phyloP scores from a whole-genome alignment of 1,284 basidiomycete genomes.

The Microbotryomycetes sp. region DNA sequence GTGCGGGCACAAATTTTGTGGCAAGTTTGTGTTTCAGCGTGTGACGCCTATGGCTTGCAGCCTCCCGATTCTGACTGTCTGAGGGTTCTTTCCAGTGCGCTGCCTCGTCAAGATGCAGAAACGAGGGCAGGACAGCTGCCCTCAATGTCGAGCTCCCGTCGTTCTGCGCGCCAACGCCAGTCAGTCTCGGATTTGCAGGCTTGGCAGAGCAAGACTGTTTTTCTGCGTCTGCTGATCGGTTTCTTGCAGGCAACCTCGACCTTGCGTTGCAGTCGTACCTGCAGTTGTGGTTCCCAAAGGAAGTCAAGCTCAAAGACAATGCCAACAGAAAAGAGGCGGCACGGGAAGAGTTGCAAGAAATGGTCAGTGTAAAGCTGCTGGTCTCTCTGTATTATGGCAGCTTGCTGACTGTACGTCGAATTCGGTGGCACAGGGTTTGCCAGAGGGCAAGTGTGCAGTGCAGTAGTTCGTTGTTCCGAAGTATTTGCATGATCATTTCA shows the following conservation, averaged over 20 bases:
- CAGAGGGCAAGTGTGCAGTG: neutral
- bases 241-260: slow-evolving; percentile 62
- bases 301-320: slow-evolving; percentile 66
- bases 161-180: slow-evolving; percentile 67
- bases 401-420: neutral
- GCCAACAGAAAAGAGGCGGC: slow-evolving; percentile 71
- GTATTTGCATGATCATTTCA: too few relatives aligned
- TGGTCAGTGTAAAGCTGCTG: slow-evolving; percentile 42
- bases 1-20: slow-evolving; percentile 89
- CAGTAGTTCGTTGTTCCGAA: neutral
- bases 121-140: slow-evolving; percentile 68
- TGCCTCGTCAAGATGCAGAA: slow-evolving; percentile 95
- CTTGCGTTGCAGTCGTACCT: slow-evolving; percentile 75
- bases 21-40: slow-evolving; percentile 49
- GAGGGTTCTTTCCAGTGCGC: slow-evolving; percentile 37
- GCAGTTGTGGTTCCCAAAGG: slow-evolving; percentile 85
- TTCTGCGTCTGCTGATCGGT: slow-evolving; percentile 2
- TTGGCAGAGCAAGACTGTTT: too few relatives aligned
- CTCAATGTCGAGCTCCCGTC: slow-evolving; percentile 71
- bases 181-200: slow-evolving; percentile 43
- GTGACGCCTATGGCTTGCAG: too few relatives aligned
- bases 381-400: neutral
- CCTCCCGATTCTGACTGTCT: too few relatives aligned
- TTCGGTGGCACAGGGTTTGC: neutral
- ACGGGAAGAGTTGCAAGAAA: slow-evolving; percentile 60